These are phyloP conservation scores for Quercus glauca DNA, from an alignment of 306 rosid genomes.

Conservation along the genomic window DNA sequence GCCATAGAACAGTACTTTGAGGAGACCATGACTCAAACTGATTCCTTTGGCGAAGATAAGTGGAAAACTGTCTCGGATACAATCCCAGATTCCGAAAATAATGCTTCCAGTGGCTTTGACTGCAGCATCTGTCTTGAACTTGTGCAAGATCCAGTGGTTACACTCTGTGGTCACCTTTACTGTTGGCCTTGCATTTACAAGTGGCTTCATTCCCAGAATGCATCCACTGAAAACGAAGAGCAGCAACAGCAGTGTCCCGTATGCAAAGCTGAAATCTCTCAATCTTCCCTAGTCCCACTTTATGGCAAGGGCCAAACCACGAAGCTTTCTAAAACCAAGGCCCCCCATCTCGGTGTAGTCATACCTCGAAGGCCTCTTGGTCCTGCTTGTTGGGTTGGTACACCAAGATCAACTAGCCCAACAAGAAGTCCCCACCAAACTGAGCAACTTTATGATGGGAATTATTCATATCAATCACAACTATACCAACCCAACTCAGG, in stretches of 20 bases:
- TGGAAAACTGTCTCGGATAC: slow-evolving; percentile 40
- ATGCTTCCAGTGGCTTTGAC: slow-evolving; percentile 54
- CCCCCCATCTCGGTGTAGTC: slow-evolving; percentile 33
- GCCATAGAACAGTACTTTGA: slow-evolving; percentile 46
- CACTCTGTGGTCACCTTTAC: slow-evolving; percentile 95
- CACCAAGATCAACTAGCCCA: slow-evolving; percentile 27
- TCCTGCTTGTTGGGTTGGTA: slow-evolving; percentile 35
- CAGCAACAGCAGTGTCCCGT: slow-evolving; percentile 63
- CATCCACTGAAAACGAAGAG: slow-evolving; percentile 29
- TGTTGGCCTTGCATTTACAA: slow-evolving; percentile 98
- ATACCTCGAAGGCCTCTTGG: slow-evolving; percentile 66
- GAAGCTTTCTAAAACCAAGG: slow-evolving; percentile 36
- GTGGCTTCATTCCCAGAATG: slow-evolving; percentile 57
- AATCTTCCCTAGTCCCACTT: slow-evolving; percentile 64
- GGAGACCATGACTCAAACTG: slow-evolving; percentile 29
- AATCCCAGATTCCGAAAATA: slow-evolving; percentile 32
- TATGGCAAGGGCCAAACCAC: slow-evolving; percentile 58
- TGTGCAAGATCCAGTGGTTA: slow-evolving; percentile 87
- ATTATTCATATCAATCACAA: slow-evolving; percentile 33
- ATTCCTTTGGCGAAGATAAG: slow-evolving; percentile 39
- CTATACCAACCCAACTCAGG: slow-evolving; percentile 30
- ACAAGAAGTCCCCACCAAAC: slow-evolving; percentile 19
- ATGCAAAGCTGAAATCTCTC: slow-evolving; percentile 76
- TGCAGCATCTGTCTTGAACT: slow-evolving; percentile 88
- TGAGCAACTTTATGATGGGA: slow-evolving; percentile 35